phyloP scores from a whole-genome alignment of 352 stramenopile genomes.

The Phytophthora agathidicida region DNA sequence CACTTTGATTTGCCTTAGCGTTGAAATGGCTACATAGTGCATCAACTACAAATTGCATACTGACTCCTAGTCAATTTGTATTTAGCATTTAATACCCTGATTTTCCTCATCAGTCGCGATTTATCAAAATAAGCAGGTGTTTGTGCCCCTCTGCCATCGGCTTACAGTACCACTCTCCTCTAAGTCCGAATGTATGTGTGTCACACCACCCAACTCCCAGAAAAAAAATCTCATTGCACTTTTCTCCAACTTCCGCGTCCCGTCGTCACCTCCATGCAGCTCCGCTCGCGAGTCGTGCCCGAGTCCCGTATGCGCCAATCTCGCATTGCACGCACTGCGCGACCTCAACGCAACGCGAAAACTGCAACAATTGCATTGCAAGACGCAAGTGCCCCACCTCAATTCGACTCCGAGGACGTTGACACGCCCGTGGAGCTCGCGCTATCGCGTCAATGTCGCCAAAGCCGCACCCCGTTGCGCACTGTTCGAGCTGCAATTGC shows the following conservation, averaged over 20 bases:
- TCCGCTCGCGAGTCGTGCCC: conserved; percentile 14
- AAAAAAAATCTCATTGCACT: conserved; percentile 13
- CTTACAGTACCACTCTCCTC: neutral
- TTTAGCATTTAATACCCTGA: no score
- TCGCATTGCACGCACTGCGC: no score
- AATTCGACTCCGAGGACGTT: neutral
- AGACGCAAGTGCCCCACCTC: neutral
- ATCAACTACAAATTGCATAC: neutral
- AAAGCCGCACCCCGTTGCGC: conserved; percentile 13
- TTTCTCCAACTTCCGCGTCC: neutral
- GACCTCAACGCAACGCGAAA: no score
- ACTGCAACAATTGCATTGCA: neutral
- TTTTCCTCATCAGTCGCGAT: no score
- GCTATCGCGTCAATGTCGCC: conserved; percentile 6
- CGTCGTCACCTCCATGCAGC: conserved; percentile 17
- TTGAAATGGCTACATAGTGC: neutral
- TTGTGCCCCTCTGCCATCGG: conserved; percentile 17
- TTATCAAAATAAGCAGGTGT: conserved; percentile 4
- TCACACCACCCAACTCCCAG: conserved; percentile 1
- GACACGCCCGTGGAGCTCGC: neutral
- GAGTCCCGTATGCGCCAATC: no score
- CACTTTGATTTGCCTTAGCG: neutral
- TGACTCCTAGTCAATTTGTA: no score
- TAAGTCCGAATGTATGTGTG: conserved; percentile 4
- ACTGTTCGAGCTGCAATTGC: neutral